Base-by-base conservation (phyloP, 2,329 filamentous ascomycete genomes). In the Fusarium robinianum region DNA sequence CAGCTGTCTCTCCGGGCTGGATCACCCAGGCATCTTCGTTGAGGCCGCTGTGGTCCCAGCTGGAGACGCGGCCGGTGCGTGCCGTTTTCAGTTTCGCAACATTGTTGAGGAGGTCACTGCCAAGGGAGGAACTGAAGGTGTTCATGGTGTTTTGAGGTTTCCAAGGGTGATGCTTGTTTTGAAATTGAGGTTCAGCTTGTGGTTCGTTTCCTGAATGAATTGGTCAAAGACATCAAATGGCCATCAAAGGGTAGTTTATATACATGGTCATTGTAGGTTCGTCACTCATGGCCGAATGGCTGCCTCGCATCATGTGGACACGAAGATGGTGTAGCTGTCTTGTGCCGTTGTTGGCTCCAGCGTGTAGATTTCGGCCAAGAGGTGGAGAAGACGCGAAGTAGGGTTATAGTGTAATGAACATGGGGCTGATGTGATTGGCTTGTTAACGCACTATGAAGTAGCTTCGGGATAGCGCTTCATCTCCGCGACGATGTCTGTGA, bases 21-120 rank as follows among this genome's bases (percentile, higher is more conserved):
- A 66, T 53, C 7, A 66, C 62, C 37, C 60, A 66, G 15, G 62
- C 62, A 45, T 66, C 63, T 45, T 66, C 62, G 27, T 66, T 66
- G 21, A 63, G 50, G 8, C 63, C 63, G 3, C 42, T 55, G 40
- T 65, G 63, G 26, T 66, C 63, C 58, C 57, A 66, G 41, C 61
- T 63, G 14, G 63, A 59, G 11, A 66, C 53, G 6, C 63, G 60
- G 18, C 55, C 63, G 15, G 49, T 62, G 23, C 63, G 62, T 3
- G 55, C 60, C 11, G 42, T 41, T 34, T 55, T 60, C 15, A 49
- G 46, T 29, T 54, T 51, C n/a, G 55, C 41, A 16, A 39, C 49
- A 10, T 51, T 46, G n/a, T 14, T 27, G 10, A 59, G 39, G 19
- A 59, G 39, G 36, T 57, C 51, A 9, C 36, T 16, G n/a, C 37